Conservation (phyloP, 306 rosid species). For the Inga leiocalycina region DNA sequence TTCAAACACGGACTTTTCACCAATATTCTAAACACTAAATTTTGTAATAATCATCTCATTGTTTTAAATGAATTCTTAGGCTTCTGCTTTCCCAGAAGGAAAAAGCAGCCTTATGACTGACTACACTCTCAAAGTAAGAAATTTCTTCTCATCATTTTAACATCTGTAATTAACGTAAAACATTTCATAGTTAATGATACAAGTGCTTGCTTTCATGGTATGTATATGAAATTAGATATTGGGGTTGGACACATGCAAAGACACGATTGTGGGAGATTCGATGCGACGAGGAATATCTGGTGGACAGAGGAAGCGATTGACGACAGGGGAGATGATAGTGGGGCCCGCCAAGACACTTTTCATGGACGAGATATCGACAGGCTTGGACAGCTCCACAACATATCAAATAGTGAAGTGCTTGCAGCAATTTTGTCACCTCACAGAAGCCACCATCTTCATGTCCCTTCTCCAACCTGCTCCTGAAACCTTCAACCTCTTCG, state of each 20-base stretch:
- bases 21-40: too few species aligned
- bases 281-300: slow-evolving; percentile 61
- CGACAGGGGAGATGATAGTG: slow-evolving; percentile 86
- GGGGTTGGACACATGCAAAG: slow-evolving; percentile 58
- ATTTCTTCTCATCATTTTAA: not conserved
- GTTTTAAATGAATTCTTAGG: slow-evolving; percentile 37
- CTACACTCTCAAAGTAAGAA: slow-evolving; percentile 56
- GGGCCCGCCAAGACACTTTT: slow-evolving; percentile 85
- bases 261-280: slow-evolving; percentile 56
- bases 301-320: slow-evolving; percentile 54
- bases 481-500: slow-evolving; percentile 86
- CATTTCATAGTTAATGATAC: not conserved
- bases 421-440: slow-evolving; percentile 77
- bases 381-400: slow-evolving; percentile 96
- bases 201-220: not conserved
- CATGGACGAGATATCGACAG: slow-evolving; percentile 98
- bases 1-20: too few species aligned
- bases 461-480: slow-evolving; percentile 97
- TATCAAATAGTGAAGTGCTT: slow-evolving; percentile 87
- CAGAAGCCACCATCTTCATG: slow-evolving; percentile 77
- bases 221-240: slow-evolving; percentile 40
- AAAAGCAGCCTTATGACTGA: slow-evolving; percentile 51
- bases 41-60: not conserved
- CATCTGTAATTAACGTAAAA: not conserved
- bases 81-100: slow-evolving; percentile 52